phyloP scores from a whole-genome alignment of 1,284 basidiomycete genomes.

The Irpex sp. region DNA sequence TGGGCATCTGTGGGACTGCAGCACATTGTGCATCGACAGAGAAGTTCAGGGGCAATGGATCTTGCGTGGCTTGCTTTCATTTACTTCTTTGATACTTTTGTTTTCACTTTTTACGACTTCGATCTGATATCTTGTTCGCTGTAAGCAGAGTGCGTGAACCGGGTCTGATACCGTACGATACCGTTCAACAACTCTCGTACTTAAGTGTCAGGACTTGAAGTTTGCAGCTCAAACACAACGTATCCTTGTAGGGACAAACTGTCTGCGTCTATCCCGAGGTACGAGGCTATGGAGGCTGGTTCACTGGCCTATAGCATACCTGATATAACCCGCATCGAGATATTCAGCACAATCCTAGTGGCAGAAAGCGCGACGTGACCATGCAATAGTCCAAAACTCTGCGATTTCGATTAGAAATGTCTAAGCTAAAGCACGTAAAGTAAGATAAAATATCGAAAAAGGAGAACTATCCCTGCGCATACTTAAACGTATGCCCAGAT shows the following conservation, averaged over 20 bases:
- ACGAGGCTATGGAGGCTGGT: too few relatives aligned
- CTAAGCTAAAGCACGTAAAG: background rate
- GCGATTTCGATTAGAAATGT: background rate
- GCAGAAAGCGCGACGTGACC: too few relatives aligned
- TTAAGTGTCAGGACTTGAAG: too few relatives aligned
- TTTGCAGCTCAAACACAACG: too few relatives aligned
- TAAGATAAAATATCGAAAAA: background rate
- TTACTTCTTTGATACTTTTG: background rate
- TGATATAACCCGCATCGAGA: too few relatives aligned
- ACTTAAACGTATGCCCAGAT: background rate
- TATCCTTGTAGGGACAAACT: too few relatives aligned
- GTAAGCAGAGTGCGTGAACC: background rate
- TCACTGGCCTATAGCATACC: too few relatives aligned
- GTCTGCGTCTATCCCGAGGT: too few relatives aligned
- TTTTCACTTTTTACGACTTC: background rate
- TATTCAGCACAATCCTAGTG: too few relatives aligned
- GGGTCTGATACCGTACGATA: too few relatives aligned
- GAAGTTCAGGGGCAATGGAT: background rate
- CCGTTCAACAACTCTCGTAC: too few relatives aligned
- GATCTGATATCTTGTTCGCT: background rate
- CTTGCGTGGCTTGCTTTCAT: background rate
- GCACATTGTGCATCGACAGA: background rate
- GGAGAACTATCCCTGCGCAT: background rate
- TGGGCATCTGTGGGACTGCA: background rate
- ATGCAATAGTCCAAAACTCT: too few relatives aligned